Evolutionary conservation across 805 yeast species (phyloP).

Genomic region (Myxozyma vanderwaltii): DNA sequence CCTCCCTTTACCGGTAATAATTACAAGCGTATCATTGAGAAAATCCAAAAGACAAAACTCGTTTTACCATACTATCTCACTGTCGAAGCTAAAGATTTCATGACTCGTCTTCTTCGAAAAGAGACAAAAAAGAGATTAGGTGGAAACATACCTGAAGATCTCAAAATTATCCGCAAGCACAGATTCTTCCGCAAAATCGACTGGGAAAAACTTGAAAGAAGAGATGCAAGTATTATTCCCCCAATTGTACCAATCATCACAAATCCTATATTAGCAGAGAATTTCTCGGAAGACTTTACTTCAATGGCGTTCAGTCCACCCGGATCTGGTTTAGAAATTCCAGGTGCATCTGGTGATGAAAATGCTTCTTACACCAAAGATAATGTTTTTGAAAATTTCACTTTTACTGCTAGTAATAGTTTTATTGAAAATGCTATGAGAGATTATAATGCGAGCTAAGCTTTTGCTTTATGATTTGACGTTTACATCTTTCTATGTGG

Average conservation of each 20-base stretch:
- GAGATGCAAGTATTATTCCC: conserved; percentile 56
- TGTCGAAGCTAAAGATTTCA: conserved; percentile 75
- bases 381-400: conserved; percentile 25
- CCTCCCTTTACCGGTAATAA: conserved; percentile 89
- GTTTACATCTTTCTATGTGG: no score
- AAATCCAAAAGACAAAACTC: conserved; percentile 64
- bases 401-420: conserved; percentile 31
- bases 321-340: conserved; percentile 16
- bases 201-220: conserved; percentile 62
- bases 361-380: conserved; percentile 4
- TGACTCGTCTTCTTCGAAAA: conserved; percentile 65
- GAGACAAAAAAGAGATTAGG: conserved; percentile 68
- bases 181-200: conserved; percentile 74
- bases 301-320: conserved; percentile 50
- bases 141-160: conserved; percentile 50
- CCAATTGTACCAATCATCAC: conserved; percentile 84
- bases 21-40: conserved; percentile 72
- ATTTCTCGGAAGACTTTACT: conserved; percentile 80
- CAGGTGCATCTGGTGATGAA: conserved; percentile 1
- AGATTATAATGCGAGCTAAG: neutral
- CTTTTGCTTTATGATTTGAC: neutral
- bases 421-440: conserved; percentile 31
- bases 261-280: conserved; percentile 80
- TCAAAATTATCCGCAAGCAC: conserved; percentile 60
- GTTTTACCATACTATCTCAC: conserved; percentile 75